Evolutionary conservation across 2,329 filamentous ascomycete genomes (phyloP).

Genomic region (Ilyonectria mors-panacis): DNA sequence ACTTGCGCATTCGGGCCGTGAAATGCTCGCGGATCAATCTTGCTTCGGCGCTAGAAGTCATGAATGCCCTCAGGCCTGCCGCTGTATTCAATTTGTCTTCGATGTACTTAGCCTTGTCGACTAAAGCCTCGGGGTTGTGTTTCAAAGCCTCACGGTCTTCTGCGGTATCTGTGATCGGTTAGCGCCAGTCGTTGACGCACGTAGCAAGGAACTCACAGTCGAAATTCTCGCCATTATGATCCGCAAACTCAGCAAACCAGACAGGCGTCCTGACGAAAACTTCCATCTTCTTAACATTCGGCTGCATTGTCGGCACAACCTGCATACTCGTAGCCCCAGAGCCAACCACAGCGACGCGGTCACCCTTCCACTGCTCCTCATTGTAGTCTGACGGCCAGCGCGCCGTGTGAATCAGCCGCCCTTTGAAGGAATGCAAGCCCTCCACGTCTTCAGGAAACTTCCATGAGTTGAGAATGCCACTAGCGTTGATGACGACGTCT

Average conservation of each 20-base stretch:
- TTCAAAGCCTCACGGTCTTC: slow-evolving; percentile 2
- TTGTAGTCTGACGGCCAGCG: slow-evolving; percentile 12
- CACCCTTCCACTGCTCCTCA: neutral
- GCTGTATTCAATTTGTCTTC: slow-evolving; percentile 18
- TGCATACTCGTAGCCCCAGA: slow-evolving; percentile 17
- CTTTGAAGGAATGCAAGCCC: slow-evolving; percentile 18
- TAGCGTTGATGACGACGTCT: slow-evolving; percentile 12
- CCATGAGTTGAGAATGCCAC: slow-evolving; percentile 20
- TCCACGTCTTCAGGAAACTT: slow-evolving; percentile 18
- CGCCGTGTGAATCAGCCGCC: slow-evolving; percentile 18
- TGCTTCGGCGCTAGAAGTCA: slow-evolving; percentile 11
- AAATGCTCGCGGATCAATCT: slow-evolving; percentile 17
- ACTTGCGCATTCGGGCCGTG: slow-evolving; percentile 11
- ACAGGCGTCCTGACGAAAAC: slow-evolving; percentile 19
- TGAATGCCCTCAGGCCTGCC: slow-evolving; percentile 13
- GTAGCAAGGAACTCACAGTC: slow-evolving; percentile 5
- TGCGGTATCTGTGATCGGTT: neutral
- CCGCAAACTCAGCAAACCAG: slow-evolving; percentile 21
- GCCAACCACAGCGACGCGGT: slow-evolving; percentile 16
- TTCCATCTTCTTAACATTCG: slow-evolving; percentile 20
- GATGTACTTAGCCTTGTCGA: slow-evolving; percentile 12
- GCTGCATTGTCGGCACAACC: slow-evolving; percentile 20
- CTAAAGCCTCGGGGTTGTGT: slow-evolving; percentile 2
- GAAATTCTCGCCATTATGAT: slow-evolving; percentile 19
- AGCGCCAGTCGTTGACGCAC: neutral